These are phyloP conservation scores for Imleria badia DNA, from an alignment of 768 basidiomycete species.

Conservation along the genomic window DNA sequence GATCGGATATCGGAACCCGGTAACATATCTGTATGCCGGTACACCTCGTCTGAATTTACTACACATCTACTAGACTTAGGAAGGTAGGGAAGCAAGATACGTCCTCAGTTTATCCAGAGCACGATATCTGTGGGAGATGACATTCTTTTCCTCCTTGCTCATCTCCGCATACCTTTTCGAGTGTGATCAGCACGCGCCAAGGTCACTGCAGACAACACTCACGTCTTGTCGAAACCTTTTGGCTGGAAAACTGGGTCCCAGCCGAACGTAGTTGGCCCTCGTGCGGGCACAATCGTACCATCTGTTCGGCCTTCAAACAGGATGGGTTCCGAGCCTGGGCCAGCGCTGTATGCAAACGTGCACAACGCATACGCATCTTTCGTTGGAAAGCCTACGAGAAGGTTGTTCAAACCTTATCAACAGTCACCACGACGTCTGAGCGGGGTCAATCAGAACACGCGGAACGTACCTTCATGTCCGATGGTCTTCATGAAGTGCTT, in stretches of 20 bases:
- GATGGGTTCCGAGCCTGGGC: slow-evolving; percentile 76
- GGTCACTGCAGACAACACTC: slow-evolving; percentile 18
- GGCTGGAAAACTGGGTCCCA: slow-evolving; percentile 92
- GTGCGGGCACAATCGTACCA: slow-evolving; percentile 83
- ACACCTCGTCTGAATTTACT: neutral
- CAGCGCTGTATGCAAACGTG: slow-evolving; percentile 92
- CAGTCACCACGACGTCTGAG: neutral
- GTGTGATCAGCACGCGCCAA: neutral
- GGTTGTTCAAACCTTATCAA: slow-evolving; percentile 66
- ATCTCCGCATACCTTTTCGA: slow-evolving; percentile 63
- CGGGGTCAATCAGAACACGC: neutral
- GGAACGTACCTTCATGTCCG: slow-evolving; percentile 73
- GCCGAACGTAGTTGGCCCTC: slow-evolving; percentile 79
- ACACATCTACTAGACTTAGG: neutral
- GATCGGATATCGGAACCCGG: slow-evolving; percentile 20
- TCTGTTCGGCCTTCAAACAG: slow-evolving; percentile 87
- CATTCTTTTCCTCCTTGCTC: slow-evolving; percentile 60
- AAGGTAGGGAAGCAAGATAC: slow-evolving; percentile 33
- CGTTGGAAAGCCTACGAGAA: slow-evolving; percentile 75
- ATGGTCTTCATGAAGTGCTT: slow-evolving; percentile 84
- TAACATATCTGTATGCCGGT: slow-evolving; percentile 10
- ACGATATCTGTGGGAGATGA: slow-evolving; percentile 62
- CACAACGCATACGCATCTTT: slow-evolving; percentile 87
- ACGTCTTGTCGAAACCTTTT: slow-evolving; percentile 76
- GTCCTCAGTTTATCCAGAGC: slow-evolving; percentile 58